Conservation (phyloP, 306 rosid species). For the Acacia acuminata region DNA sequence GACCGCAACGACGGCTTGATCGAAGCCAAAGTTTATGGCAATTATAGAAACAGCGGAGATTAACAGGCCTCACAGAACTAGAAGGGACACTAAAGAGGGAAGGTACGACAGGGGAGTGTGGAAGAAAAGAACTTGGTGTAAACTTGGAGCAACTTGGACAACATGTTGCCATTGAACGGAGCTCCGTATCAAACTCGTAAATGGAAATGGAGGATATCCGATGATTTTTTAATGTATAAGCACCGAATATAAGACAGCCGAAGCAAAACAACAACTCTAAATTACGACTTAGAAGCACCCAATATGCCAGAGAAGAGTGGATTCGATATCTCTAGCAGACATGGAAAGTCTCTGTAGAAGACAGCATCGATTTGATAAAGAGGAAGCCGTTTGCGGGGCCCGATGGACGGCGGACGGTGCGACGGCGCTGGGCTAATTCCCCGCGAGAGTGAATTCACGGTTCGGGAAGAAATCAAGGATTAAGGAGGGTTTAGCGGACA, state of each 20-base stretch:
- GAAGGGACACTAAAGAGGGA: neutral
- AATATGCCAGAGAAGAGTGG: neutral
- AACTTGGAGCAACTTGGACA: conserved; percentile 22
- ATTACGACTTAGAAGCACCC: too few species aligned
- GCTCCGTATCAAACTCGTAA: neutral
- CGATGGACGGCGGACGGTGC: neutral
- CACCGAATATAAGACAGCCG: neutral
- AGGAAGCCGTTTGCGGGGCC: neutral
- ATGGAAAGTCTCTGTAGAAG: neutral
- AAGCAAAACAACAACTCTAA: neutral
- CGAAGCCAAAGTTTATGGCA: neutral
- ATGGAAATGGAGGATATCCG: neutral
- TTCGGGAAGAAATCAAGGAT: neutral
- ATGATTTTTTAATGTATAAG: neutral
- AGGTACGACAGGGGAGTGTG: neutral
- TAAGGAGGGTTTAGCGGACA: neutral
- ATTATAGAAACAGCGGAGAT: neutral
- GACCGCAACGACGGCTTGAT: neutral
- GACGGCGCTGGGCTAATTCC: neutral
- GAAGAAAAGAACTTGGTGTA: neutral
- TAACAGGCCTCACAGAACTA: neutral
- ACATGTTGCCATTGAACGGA: neutral
- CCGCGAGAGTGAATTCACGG: neutral
- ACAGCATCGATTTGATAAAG: neutral
- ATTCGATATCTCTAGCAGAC: neutral